Percentiles rank a stretch among this genome's conserved stretches.
phyloP scores from a whole-genome alignment of 108 stramenopile species.

The Stephanodiscus triporus region DNA sequence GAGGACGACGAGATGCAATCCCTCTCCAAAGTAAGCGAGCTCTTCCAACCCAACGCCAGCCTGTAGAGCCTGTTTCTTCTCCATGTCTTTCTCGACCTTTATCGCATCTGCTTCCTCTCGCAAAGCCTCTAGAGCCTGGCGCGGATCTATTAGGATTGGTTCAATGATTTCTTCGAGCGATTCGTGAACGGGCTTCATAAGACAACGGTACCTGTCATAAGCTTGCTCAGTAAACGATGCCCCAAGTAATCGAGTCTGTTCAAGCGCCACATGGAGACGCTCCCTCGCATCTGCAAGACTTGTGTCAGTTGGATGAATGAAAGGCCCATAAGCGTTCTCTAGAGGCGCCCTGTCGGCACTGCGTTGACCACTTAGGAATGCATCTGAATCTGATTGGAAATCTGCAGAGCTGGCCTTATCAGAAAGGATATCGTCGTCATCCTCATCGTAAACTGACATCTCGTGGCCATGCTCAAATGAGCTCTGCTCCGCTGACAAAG shows the following conservation, averaged over 20 bases:
- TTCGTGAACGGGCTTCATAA: conserved; percentile 57
- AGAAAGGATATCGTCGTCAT: conserved; percentile 11
- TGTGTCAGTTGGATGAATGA: conserved; percentile 64
- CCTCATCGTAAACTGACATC: conserved; percentile 7
- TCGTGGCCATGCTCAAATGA: conserved; percentile 5
- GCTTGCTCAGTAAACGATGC: conserved; percentile 76
- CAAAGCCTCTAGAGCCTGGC: conserved; percentile 19
- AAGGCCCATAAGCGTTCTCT: conserved; percentile 41
- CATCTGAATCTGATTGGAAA: conserved; percentile 19
- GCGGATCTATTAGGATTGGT: conserved; percentile 54
- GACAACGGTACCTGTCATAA: conserved; percentile 73
- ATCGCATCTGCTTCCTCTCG: conserved; percentile 27
- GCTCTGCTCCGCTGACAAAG: not conserved
- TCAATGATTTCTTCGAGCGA: conserved; percentile 31
- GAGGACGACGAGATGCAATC: conserved; percentile 67
- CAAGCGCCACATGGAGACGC: conserved; percentile 66
- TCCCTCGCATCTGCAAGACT: conserved; percentile 63
- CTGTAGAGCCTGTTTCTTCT: conserved; percentile 63
- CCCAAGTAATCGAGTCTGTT: conserved; percentile 73
- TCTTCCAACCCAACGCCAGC: conserved; percentile 63
- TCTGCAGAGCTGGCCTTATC: conserved; percentile 11
- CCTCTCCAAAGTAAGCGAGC: conserved; percentile 61
- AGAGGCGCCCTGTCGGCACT: conserved; percentile 10
- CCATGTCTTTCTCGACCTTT: conserved; percentile 64
- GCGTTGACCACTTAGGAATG: not conserved